phyloP scores from a whole-genome alignment of 2,329 filamentous ascomycete species.

The Penicillium sp. region DNA sequence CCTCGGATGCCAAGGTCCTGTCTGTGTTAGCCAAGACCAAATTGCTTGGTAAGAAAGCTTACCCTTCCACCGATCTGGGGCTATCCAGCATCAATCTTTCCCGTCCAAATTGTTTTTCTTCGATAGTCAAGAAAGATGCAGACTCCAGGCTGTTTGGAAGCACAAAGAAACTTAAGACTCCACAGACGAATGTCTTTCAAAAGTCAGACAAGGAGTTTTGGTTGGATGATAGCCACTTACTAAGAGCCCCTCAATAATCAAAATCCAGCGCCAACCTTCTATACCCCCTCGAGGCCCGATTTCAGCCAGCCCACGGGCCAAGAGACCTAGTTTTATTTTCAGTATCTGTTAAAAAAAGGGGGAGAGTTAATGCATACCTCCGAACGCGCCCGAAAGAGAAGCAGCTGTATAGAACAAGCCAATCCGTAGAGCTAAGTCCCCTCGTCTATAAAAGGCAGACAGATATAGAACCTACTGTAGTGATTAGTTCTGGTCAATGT shows the following conservation, averaged over 20 bases:
- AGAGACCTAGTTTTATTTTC: slow-evolving; percentile 43
- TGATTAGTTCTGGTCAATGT: background rate
- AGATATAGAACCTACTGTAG: slow-evolving; percentile 62
- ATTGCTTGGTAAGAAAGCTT: slow-evolving; percentile 10
- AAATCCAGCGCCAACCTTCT: slow-evolving; percentile 62
- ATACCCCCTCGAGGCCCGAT: slow-evolving; percentile 57
- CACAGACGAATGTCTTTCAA: slow-evolving; percentile 54
- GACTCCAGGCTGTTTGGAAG: slow-evolving; percentile 58
- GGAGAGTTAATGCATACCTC: slow-evolving; percentile 40
- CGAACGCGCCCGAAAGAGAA: slow-evolving; percentile 64
- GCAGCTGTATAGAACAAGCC: slow-evolving; percentile 68
- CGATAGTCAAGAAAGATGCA: slow-evolving; percentile 53
- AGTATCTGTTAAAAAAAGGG: background rate
- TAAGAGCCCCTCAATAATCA: slow-evolving; percentile 57
- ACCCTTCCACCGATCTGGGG: slow-evolving; percentile 28
- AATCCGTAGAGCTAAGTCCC: slow-evolving; percentile 62
- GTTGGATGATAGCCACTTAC: slow-evolving; percentile 12
- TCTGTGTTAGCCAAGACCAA: slow-evolving; percentile 7
- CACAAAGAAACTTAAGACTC: slow-evolving; percentile 51
- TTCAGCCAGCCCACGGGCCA: slow-evolving; percentile 61
- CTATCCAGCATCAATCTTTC: slow-evolving; percentile 46
- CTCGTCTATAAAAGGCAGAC: slow-evolving; percentile 60
- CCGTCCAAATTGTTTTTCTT: slow-evolving; percentile 54
- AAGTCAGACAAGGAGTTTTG: background rate
- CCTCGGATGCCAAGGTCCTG: slow-evolving; percentile 23